These are phyloP conservation scores for Sclerotinia trifoliorum DNA, from an alignment of 2,329 filamentous ascomycete genomes.

Conservation along the genomic window DNA sequence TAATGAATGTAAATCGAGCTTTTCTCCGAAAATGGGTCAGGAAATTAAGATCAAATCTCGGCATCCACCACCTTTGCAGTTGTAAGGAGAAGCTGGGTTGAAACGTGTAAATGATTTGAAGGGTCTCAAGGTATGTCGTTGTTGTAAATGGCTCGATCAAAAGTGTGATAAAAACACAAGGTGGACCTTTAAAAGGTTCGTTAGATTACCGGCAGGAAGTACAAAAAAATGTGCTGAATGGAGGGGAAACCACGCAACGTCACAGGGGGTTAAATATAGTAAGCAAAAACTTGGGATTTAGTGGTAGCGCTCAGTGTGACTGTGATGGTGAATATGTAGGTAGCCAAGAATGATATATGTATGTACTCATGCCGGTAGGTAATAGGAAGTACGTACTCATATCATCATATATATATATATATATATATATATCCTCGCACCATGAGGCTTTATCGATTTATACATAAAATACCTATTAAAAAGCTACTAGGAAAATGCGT, in stretches of 20 bases:
- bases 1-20: background rate
- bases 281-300: too few species aligned
- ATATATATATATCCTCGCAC: too few species aligned
- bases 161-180: slow-evolving; percentile 8
- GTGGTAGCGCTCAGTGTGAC: background rate
- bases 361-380: too few species aligned
- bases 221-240: slow-evolving; percentile 1
- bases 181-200: slow-evolving; percentile 11
- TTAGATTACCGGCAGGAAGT: slow-evolving; percentile 3
- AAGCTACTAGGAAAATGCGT: background rate
- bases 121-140: slow-evolving; percentile 13
- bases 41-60: background rate
- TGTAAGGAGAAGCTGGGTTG: background rate
- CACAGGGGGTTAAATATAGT: background rate
- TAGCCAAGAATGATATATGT: background rate
- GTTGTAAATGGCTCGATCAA: slow-evolving; percentile 3
- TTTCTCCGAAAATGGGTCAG: background rate
- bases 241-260: slow-evolving; percentile 9
- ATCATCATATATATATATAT: too few species aligned
- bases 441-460: background rate
- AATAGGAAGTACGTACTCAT: background rate
- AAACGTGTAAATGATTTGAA: background rate
- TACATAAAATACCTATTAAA: background rate
- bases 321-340: background rate
- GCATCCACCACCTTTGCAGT: slow-evolving; percentile 5